Percentiles rank a stretch among this genome's conserved stretches.
Conservation (phyloP, 192 early-diverging fungal genomes). For the Ramicandelaber brevisporus region DNA sequence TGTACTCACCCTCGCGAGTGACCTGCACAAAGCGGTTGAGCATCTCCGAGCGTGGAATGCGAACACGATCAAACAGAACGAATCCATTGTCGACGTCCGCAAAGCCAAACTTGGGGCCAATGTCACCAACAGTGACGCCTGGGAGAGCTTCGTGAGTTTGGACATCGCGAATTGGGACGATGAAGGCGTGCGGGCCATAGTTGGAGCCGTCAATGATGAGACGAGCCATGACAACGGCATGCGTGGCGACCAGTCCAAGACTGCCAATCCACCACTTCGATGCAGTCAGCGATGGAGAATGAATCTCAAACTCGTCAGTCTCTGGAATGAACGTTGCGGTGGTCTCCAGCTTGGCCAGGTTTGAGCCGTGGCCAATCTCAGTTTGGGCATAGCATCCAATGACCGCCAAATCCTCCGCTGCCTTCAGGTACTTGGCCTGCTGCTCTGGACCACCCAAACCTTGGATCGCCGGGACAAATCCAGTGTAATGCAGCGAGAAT, state of each 20-base stretch:
- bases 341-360: constrained; percentile 76
- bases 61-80: constrained; percentile 54
- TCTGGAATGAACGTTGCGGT: constrained; percentile 58
- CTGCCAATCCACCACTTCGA: constrained; percentile 79
- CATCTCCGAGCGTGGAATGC: constrained; percentile 52
- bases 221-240: constrained; percentile 68
- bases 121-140: constrained; percentile 64
- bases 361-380: constrained; percentile 38
- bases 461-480: too few relatives aligned
- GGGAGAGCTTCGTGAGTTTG: constrained; percentile 42
- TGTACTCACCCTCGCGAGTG: constrained; percentile 37
- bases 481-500: too few relatives aligned
- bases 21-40: constrained; percentile 50
- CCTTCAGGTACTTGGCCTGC: constrained; percentile 44
- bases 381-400: constrained; percentile 76
- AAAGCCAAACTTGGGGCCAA: constrained; percentile 76
- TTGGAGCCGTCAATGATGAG: constrained; percentile 47
- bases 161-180: constrained; percentile 53
- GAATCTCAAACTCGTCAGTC: constrained; percentile 69
- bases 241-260: constrained; percentile 49
- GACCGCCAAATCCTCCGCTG: constrained; percentile 42
- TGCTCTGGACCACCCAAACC: too few relatives aligned
- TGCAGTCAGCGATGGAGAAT: constrained; percentile 47
- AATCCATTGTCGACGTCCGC: constrained; percentile 69
- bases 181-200: constrained; percentile 50